Conservation (phyloP, 75 land plant genomes). For the Selaginella tamariscina region DNA sequence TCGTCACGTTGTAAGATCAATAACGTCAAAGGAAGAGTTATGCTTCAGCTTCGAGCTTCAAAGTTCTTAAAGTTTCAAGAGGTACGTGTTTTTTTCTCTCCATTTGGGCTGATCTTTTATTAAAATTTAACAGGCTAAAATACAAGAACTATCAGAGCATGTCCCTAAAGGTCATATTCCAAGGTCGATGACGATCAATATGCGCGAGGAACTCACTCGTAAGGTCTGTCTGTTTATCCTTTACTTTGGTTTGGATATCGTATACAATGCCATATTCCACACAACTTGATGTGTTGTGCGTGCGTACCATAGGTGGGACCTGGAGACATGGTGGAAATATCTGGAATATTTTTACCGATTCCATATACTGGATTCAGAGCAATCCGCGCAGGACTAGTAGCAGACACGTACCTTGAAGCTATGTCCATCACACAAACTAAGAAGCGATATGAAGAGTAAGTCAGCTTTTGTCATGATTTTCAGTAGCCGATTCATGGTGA, state of each 20-base stretch:
- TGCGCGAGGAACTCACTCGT: slow-evolving; percentile 91
- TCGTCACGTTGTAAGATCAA: slow-evolving; percentile 62
- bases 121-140: slow-evolving; percentile 59
- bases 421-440: slow-evolving; percentile 91
- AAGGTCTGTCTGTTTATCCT: slow-evolving; percentile 36
- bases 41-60: slow-evolving; percentile 92
- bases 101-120: neutral
- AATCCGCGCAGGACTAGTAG: slow-evolving; percentile 92
- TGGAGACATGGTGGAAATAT: slow-evolving; percentile 87
- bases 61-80: slow-evolving; percentile 95
- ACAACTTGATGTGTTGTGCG: neutral
- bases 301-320: slow-evolving; percentile 61
- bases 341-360: slow-evolving; percentile 91
- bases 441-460: slow-evolving; percentile 99
- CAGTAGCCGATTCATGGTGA: neutral
- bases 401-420: slow-evolving; percentile 91
- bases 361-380: slow-evolving; percentile 91
- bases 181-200: slow-evolving; percentile 74
- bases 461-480: neutral
- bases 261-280: neutral
- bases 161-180: slow-evolving; percentile 99
- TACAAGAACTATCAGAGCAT: slow-evolving; percentile 94
- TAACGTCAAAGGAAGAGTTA: slow-evolving; percentile 63
- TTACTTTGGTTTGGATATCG: neutral
- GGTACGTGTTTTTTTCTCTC: slow-evolving; percentile 26